These are phyloP conservation scores for Leishmania lainsoni DNA, from an alignment of 208 protist genomes.

Conservation along the genomic window DNA sequence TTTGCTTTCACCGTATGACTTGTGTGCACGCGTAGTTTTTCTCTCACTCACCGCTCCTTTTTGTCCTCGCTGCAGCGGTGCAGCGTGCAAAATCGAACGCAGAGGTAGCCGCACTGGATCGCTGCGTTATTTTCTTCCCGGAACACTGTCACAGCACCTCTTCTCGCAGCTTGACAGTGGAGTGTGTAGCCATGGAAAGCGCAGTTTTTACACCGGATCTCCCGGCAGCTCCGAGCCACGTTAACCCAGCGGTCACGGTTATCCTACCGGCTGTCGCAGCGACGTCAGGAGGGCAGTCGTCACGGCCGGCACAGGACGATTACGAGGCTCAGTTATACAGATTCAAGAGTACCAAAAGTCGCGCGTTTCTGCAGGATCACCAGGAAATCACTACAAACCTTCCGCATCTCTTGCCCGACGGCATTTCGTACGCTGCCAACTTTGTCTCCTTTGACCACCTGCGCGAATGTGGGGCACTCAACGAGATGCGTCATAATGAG, in stretches of 20 bases:
- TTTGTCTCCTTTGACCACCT: conserved; percentile 89
- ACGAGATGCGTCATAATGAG: conserved; percentile 44
- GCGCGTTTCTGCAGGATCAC: conserved; percentile 76
- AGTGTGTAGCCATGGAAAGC: background rate
- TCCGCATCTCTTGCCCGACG: conserved; percentile 79
- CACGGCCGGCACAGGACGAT: background rate
- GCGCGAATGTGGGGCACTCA: conserved; percentile 57
- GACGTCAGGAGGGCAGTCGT: background rate
- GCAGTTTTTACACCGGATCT: background rate
- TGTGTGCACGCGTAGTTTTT: background rate
- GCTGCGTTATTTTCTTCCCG: background rate
- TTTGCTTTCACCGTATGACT: background rate
- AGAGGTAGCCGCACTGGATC: background rate
- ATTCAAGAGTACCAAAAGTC: conserved; percentile 63
- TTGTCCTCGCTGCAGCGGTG: background rate
- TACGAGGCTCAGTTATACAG: conserved; percentile 63
- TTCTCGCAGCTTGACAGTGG: background rate
- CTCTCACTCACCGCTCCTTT: background rate
- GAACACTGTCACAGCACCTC: background rate
- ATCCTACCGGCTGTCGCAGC: background rate
- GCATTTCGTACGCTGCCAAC: conserved; percentile 85
- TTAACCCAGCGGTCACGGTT: background rate
- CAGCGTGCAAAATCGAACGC: background rate
- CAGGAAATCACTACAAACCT: conserved; percentile 41
- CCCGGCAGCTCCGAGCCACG: background rate